phyloP scores from a whole-genome alignment of 805 yeast species.

The Barnettozyma wickerhamii region DNA sequence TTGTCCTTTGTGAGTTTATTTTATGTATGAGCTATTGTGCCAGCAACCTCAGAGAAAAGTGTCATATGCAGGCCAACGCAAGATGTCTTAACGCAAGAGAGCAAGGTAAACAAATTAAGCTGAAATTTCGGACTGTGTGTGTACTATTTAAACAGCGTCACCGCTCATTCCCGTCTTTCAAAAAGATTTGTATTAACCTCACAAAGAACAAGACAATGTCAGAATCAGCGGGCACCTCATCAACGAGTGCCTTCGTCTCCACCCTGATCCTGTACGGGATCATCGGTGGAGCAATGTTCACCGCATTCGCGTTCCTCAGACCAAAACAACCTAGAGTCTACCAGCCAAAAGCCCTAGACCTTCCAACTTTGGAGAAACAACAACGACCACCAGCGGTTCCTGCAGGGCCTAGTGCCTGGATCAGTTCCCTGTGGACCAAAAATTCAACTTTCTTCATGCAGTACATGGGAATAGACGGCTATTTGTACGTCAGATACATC shows the following conservation, averaged over 20 bases:
- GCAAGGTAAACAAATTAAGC: constrained; percentile 1
- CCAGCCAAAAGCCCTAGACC: constrained; percentile 65
- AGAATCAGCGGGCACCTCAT: constrained; percentile 16
- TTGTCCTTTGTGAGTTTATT: too few relatives aligned
- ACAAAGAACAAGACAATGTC: neutral
- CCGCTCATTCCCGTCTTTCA: too few relatives aligned
- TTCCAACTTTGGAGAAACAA: constrained; percentile 48
- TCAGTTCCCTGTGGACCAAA: constrained; percentile 42
- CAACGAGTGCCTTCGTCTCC: constrained; percentile 75
- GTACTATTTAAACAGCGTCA: too few relatives aligned
- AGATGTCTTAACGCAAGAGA: neutral
- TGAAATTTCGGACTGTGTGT: constrained; percentile 4
- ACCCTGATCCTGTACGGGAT: constrained; percentile 66
- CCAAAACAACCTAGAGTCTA: constrained; percentile 66
- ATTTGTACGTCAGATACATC: constrained; percentile 64
- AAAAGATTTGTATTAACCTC: neutral
- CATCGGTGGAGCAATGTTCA: constrained; percentile 50
- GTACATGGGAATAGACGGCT: constrained; percentile 72
- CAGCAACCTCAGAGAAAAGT: neutral
- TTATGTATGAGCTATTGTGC: neutral
- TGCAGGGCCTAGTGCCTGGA: constrained; percentile 59
- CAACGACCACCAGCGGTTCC: constrained; percentile 22
- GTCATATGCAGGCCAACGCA: neutral
- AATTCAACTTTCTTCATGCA: constrained; percentile 64
- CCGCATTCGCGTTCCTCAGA: constrained; percentile 60